phyloP scores from a whole-genome alignment of 2,329 filamentous ascomycete genomes.

The Talaromyces rugulosus region DNA sequence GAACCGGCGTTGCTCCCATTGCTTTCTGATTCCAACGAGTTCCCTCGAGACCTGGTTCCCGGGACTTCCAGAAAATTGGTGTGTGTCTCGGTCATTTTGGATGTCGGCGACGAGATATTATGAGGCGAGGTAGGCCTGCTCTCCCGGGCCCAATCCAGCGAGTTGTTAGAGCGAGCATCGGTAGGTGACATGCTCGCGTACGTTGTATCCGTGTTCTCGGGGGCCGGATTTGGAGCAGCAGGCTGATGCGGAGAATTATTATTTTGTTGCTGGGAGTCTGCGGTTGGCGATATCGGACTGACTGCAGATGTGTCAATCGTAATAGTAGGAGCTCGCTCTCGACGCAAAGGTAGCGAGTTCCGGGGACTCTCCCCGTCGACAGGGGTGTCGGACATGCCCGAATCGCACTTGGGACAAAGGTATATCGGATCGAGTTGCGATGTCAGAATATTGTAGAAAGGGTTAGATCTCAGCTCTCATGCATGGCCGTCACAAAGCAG shows the following conservation, averaged over 20 bases:
- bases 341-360: constrained; percentile 31
- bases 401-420: neutral
- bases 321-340: constrained; percentile 50
- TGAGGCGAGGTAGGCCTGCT: constrained; percentile 64
- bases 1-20: constrained; percentile 50
- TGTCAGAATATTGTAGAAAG: neutral
- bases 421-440: neutral
- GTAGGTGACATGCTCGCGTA: constrained; percentile 36
- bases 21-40: constrained; percentile 61
- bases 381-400: constrained; percentile 27
- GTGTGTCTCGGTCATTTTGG: constrained; percentile 50
- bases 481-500: neutral
- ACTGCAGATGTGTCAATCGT: constrained; percentile 56
- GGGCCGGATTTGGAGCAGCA: constrained; percentile 25
- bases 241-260: constrained; percentile 25
- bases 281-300: constrained; percentile 24
- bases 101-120: constrained; percentile 61
- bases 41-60: constrained; percentile 58
- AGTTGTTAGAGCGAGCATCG: constrained; percentile 51
- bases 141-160: constrained; percentile 55
- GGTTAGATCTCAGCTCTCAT: neutral
- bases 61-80: constrained; percentile 61
- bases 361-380: constrained; percentile 24
- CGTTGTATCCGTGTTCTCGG: constrained; percentile 27
- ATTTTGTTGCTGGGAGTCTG: constrained; percentile 17